Evolutionary conservation across 345 rosid genomes (phyloP).

Genomic region (Citrus sinensis): DVS_A1.0 CM039169.1:31381501-31382000

Average conservation of each 20-base stretch:
- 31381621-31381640: too few species aligned
- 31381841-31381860: constrained; percentile 34
- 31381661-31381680: constrained; percentile 38
- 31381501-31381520: background rate
- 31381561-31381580: too few species aligned
- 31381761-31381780: constrained; percentile 40
- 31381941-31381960: constrained; percentile 52
- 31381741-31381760: constrained; percentile 44
- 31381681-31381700: constrained; percentile 57
- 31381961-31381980: constrained; percentile 62
- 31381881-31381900: background rate
- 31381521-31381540: background rate
- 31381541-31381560: too few species aligned
- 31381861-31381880: too few species aligned
- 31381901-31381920: background rate
- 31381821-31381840: constrained; percentile 48
- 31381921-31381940: too few species aligned
- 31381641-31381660: constrained; percentile 43
- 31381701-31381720: constrained; percentile 38
- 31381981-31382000: constrained; percentile 41
- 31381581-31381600: too few species aligned
- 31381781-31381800: constrained; percentile 59
- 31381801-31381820: constrained; percentile 41
- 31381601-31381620: too few species aligned
- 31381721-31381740: constrained; percentile 48